Evolutionary conservation across 495 filamentous ascomycete genomes (phyloP).

Genomic region (Penicillium argentinense): DNA sequence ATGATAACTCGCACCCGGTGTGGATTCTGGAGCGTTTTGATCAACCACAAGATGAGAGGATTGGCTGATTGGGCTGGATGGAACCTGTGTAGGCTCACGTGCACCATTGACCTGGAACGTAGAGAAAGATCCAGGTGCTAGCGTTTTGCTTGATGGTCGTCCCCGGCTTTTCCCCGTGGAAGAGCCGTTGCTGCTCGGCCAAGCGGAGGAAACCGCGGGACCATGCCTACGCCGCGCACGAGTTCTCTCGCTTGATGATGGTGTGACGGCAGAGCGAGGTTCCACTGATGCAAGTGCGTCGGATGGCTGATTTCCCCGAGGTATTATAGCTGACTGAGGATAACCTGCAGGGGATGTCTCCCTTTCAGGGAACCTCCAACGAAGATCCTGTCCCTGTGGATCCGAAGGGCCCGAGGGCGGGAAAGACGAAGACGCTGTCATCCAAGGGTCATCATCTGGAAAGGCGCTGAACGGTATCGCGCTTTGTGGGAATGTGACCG

Average conservation of each 20-base stretch:
- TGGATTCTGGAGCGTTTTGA: conserved; percentile 21
- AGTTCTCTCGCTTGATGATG: conserved; percentile 51
- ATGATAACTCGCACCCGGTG: conserved; percentile 22
- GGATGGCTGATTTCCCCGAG: conserved; percentile 50
- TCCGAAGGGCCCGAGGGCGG: conserved; percentile 24
- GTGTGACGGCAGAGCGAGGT: conserved; percentile 69
- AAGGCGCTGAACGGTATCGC: conserved; percentile 63
- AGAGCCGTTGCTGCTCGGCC: conserved; percentile 69
- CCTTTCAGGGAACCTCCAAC: conserved; percentile 47
- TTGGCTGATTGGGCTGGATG: conserved; percentile 24
- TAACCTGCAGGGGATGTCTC: conserved; percentile 66
- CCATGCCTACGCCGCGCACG: conserved; percentile 75
- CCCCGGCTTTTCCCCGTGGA: conserved; percentile 76
- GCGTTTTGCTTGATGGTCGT: conserved; percentile 78
- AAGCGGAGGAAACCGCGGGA: conserved; percentile 92
- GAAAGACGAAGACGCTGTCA: conserved; percentile 45
- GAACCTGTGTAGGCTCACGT: conserved; percentile 34
- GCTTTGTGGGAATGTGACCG: conserved; percentile 53
- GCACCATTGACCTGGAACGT: conserved; percentile 77
- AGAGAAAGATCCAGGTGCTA: conserved; percentile 74
- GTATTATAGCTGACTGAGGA: conserved; percentile 80
- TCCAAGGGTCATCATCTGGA: conserved; percentile 60
- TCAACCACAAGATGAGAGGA: conserved; percentile 30
- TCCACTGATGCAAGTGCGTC: conserved; percentile 54
- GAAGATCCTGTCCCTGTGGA: conserved; percentile 40